Evolutionary conservation across 768 basidiomycete genomes (phyloP), one percentile per base, ranked within the genome.

Genomic region (Sporobolomyces roseus): DNA sequence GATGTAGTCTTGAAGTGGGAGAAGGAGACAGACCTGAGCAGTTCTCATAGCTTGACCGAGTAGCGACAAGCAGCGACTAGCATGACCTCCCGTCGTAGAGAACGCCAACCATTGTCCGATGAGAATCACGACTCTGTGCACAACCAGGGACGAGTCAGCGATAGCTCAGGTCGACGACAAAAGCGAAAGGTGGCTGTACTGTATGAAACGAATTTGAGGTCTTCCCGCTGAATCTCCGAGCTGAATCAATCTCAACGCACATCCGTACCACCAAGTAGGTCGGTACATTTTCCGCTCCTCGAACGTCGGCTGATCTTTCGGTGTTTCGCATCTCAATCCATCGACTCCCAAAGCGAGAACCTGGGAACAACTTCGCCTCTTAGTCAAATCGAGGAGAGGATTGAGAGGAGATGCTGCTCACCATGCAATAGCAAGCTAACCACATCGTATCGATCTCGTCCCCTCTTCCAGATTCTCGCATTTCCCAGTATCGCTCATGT

Each of bases 391-490:
- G 21, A 32, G 1, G n/a, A 1, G 27, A 4, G 25, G n/a, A 41
- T 41, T 41, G 38, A 41, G 38, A 41, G 45, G 5, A 23, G 2
- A 19, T 9, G 46, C 12, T 16, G 33, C 62, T n/a, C 17, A 70
- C 72, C 68, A 73, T 70, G 36, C 62, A 67, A 38, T 62, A 70
- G 19, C 61, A 61, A 2, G 58, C 60, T 23, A 67, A 54, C 65
- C 65, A 73, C 36, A 73, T 56, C 30, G 68, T 65, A 53, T 73
- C 72, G 30, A 73, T 59, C 43, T 63, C 63, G 14, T 65, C 68
- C 8, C 60, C 30, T 3, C 66, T 58, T 10, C 68, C 65, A 0
- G 21, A 41, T 12, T 58, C 53, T n/a, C 67, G 32, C 72, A 70
- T 70, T 53, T 70, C 65, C 61, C 63, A 63, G 21, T 36, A 64